These are phyloP conservation scores for Ophiostoma himal-ulmi DNA, from an alignment of 2,329 filamentous ascomycete genomes.

Conservation along the genomic window DNA sequence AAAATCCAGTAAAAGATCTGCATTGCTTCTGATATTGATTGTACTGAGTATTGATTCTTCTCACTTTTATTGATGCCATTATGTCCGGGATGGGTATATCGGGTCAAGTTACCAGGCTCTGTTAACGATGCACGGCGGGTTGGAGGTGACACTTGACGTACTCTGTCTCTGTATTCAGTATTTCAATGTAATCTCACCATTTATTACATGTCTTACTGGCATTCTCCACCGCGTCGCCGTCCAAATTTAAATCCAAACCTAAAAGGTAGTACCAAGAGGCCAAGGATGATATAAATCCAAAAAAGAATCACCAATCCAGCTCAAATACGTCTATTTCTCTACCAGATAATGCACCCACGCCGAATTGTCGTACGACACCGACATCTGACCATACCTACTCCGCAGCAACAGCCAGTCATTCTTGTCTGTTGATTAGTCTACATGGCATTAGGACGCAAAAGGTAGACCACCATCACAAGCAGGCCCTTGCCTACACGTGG, in stretches of 20 bases:
- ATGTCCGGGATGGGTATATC: neutral
- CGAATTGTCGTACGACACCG: neutral
- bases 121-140: too few species aligned
- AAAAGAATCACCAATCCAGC: neutral
- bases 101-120: too few species aligned
- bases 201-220: too few species aligned
- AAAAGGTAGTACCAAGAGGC: too few species aligned
- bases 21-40: neutral
- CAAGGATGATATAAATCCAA: too few species aligned
- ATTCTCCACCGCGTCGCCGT: neutral
- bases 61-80: neutral
- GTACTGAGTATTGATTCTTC: neutral
- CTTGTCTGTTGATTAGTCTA: neutral
- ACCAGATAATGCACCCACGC: neutral
- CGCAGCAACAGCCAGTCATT: neutral
- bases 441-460: neutral
- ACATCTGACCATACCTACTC: slow-evolving; percentile 1
- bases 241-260: too few species aligned
- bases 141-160: too few species aligned
- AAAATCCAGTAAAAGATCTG: neutral
- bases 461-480: neutral
- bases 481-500: slow-evolving; percentile 11
- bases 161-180: too few species aligned
- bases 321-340: neutral
- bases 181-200: too few species aligned